Conservation (phyloP, 2,329 filamentous ascomycete species). For the Phoma sp. region DNA sequence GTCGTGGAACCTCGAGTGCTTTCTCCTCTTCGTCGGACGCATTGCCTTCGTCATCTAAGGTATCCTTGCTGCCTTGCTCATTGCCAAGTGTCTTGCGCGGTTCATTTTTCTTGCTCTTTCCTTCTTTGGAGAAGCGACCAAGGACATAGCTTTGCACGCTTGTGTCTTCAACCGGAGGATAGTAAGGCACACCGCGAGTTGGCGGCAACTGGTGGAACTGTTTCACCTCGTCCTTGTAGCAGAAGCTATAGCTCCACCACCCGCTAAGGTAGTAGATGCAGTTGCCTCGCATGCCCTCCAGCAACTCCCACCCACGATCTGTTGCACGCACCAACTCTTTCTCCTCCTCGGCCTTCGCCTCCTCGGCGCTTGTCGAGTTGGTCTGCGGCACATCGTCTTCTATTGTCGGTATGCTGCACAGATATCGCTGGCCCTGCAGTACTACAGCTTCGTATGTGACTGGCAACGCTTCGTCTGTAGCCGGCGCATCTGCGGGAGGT, state of each 20-base stretch:
- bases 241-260: constrained; percentile 97
- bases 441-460: constrained; percentile 74
- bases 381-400: constrained; percentile 59
- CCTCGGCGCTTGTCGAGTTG: constrained; percentile 70
- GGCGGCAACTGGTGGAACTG: constrained; percentile 87
- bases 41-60: constrained; percentile 39
- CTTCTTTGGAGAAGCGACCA: constrained; percentile 60
- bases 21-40: constrained; percentile 30
- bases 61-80: constrained; percentile 33
- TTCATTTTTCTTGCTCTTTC: constrained; percentile 28
- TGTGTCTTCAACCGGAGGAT: constrained; percentile 78
- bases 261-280: constrained; percentile 86
- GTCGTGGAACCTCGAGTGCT: constrained; percentile 59
- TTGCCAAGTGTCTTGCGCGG: constrained; percentile 38
- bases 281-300: constrained; percentile 75
- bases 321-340: constrained; percentile 80
- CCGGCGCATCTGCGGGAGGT: constrained; percentile 18
- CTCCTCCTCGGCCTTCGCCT: constrained; percentile 75
- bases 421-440: constrained; percentile 71
- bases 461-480: constrained; percentile 36
- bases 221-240: constrained; percentile 83
- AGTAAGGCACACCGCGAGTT: constrained; percentile 68
- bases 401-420: constrained; percentile 83
- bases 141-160: constrained; percentile 77
- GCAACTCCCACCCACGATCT: constrained; percentile 77